Percentiles rank a stretch among this genome's conserved stretches.
Conservation (phyloP, 805 yeast genomes). For the Pichia gijzeniarum region DNA sequence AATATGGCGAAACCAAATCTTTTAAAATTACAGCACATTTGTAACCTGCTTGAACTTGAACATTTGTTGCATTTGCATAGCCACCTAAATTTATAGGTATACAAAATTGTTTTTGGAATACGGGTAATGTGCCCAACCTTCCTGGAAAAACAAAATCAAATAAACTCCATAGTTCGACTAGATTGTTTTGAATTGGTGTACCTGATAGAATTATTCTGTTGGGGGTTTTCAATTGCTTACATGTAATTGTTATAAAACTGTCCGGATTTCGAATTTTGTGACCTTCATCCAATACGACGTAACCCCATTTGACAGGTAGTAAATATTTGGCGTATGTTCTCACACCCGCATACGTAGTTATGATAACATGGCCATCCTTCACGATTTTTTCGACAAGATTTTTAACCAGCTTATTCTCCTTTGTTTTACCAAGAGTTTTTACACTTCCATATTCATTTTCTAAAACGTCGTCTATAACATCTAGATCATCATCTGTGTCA, state of each 20-base stretch:
- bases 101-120: constrained; percentile 87
- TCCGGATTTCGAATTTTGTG: constrained; percentile 96
- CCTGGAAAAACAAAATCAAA: constrained; percentile 97
- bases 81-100: constrained; percentile 96
- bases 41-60: constrained; percentile 94
- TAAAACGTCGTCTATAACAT: constrained; percentile 41
- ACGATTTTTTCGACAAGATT: constrained; percentile 52
- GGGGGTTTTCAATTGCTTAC: constrained; percentile 80
- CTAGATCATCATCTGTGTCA: constrained; percentile 44
- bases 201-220: constrained; percentile 87
- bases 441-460: constrained; percentile 34
- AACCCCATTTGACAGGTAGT: constrained; percentile 77
- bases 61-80: constrained; percentile 92
- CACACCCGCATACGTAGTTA: constrained; percentile 77
- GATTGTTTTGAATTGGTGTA: constrained; percentile 92
- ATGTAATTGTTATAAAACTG: constrained; percentile 74
- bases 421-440: constrained; percentile 23
- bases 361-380: constrained; percentile 69
- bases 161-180: constrained; percentile 88
- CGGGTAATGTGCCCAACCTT: constrained; percentile 87
- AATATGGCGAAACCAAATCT: constrained; percentile 84
- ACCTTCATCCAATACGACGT: constrained; percentile 90
- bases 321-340: constrained; percentile 47
- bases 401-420: constrained; percentile 27
- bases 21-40: constrained; percentile 90